Evolutionary conservation across 1,284 basidiomycete species (phyloP).

Genomic region (Ceratobasidium sp.): DNA sequence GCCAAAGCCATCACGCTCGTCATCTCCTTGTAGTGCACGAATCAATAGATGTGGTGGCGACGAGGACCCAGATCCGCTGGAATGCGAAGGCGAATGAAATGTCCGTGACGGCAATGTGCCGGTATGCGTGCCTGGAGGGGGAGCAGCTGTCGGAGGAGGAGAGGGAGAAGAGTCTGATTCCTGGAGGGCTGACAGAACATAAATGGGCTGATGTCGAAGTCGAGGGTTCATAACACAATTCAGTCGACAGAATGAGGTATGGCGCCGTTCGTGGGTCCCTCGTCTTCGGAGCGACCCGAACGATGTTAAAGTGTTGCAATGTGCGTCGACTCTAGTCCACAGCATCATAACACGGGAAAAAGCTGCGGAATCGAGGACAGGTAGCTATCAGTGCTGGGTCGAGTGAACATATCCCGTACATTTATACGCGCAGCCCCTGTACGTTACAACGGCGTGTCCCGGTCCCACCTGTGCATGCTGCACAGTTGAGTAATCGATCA

Average conservation of each 20-base stretch:
- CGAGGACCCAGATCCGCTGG: conserved; percentile 36
- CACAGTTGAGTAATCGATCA: conserved; percentile 31
- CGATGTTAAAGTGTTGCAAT: neutral
- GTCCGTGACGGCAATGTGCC: conserved; percentile 19
- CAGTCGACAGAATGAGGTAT: conserved; percentile 31
- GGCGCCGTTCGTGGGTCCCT: conserved; percentile 24
- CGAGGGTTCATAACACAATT: conserved; percentile 1
- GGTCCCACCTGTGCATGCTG: conserved; percentile 27
- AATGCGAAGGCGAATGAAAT: conserved; percentile 33
- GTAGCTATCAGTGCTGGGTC: conserved; percentile 25
- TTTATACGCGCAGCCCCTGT: conserved; percentile 34
- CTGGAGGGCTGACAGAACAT: conserved; percentile 4
- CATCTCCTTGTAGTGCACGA: conserved; percentile 33
- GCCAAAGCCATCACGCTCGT: conserved; percentile 42
- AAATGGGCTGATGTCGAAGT: conserved; percentile 9
- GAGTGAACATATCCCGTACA: conserved; percentile 31
- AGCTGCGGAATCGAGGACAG: conserved; percentile 6
- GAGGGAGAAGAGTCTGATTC: conserved; percentile 41
- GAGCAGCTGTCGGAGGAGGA: conserved; percentile 35
- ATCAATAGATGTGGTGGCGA: conserved; percentile 25
- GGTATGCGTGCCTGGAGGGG: conserved; percentile 6
- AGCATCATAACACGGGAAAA: conserved; percentile 7
- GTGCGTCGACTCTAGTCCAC: conserved; percentile 22
- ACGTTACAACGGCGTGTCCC: conserved; percentile 14
- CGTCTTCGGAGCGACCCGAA: conserved; percentile 40